A percentile compares a stretch with the other conserved stretches of the same genome.
phyloP scores from a whole-genome alignment of 345 rosid species.

The Moringa oleifera region DNA sequence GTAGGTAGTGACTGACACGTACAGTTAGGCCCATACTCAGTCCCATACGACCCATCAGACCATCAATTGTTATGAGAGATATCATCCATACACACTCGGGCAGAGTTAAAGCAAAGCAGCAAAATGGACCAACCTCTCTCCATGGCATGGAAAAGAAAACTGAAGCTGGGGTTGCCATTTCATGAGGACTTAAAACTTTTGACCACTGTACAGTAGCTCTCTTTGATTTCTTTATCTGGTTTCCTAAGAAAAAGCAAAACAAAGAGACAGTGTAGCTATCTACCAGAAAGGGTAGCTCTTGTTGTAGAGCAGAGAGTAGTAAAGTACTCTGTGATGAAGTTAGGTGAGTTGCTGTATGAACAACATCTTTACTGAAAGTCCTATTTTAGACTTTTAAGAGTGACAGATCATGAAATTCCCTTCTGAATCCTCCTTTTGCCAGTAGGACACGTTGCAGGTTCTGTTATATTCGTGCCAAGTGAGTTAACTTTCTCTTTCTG shows the following conservation, averaged over 20 bases:
- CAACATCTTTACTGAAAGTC: slow-evolving; percentile 45
- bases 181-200: slow-evolving; percentile 26
- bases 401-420: slow-evolving; percentile 26
- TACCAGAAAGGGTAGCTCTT: no score
- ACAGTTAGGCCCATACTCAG: slow-evolving; percentile 9
- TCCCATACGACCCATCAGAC: no score
- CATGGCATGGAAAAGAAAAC: slow-evolving; percentile 10
- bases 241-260: no score
- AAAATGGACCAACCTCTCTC: slow-evolving; percentile 33
- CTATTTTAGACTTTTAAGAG: slow-evolving; percentile 12
- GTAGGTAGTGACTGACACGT: slow-evolving; percentile 3
- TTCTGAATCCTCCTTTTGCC: slow-evolving; percentile 12
- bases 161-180: slow-evolving; percentile 28
- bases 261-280: no score
- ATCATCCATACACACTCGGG: slow-evolving; percentile 19
- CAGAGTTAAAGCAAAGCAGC: slow-evolving; percentile 25
- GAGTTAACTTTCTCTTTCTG: slow-evolving; percentile 1
- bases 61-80: no score
- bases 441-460: slow-evolving; percentile 20
- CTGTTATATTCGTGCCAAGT: neutral
- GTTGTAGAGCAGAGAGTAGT: no score
- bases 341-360: slow-evolving; percentile 26
- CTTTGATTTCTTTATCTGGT: no score
- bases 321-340: neutral
- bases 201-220: slow-evolving; percentile 18